A percentile compares a stretch with the other conserved stretches of the same genome.
Evolutionary conservation across 345 rosid species (phyloP).

Genomic region (Hypericum perforatum): DNA sequence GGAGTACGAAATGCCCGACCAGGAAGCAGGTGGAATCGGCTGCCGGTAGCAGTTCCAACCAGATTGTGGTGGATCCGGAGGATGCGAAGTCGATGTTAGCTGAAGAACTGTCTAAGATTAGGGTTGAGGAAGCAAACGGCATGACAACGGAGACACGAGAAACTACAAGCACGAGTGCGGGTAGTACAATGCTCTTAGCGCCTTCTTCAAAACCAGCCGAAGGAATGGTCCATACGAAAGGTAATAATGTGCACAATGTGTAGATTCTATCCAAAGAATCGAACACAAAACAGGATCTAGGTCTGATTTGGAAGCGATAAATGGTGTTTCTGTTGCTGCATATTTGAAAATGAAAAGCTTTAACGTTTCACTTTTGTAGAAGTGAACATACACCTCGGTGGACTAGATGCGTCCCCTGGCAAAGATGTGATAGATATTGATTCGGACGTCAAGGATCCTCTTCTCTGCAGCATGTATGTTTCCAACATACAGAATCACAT

Average conservation of each 20-base stretch:
- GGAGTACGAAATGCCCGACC: constrained; percentile 21
- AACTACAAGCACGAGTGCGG: no score
- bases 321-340: no score
- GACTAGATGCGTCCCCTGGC: constrained; percentile 15
- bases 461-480: constrained; percentile 62
- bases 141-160: constrained; percentile 6
- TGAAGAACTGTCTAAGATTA: constrained; percentile 63
- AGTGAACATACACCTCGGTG: no score
- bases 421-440: constrained; percentile 52
- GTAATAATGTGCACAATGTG: no score
- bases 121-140: constrained; percentile 58
- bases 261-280: no score
- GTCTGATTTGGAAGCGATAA: no score
- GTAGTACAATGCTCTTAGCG: no score
- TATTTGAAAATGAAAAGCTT: no score
- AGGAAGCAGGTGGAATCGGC: constrained; percentile 27
- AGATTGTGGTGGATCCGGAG: constrained; percentile 20
- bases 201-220: no score
- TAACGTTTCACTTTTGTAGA: no score
- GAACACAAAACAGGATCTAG: no score
- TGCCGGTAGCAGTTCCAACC: constrained; percentile 22
- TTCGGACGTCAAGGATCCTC: constrained; percentile 58
- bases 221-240: no score
- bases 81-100: constrained; percentile 51
- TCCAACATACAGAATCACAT: constrained; percentile 51